These are phyloP conservation scores for Tolypocladium cylindrosporum DNA, from an alignment of 2,329 filamentous ascomycete genomes.

Conservation along the genomic window DNA sequence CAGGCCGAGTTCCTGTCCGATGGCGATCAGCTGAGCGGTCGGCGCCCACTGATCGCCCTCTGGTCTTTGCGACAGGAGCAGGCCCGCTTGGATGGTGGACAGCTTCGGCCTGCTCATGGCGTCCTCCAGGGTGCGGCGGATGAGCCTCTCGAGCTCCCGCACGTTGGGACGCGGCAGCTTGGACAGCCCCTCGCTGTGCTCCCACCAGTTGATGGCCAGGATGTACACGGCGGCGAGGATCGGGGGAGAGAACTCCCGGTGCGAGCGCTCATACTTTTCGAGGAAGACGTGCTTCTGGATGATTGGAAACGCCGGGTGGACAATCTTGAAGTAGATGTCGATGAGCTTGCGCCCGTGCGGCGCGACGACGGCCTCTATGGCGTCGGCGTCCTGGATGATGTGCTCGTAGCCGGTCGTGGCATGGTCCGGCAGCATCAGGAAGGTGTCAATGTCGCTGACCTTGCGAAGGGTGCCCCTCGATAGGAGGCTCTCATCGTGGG, in stretches of 20 bases:
- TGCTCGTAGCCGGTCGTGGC: conserved; percentile 64
- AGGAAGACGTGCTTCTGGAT: conserved; percentile 72
- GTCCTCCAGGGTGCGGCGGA: conserved; percentile 61
- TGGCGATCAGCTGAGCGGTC: conserved; percentile 78
- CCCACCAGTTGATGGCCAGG: conserved; percentile 82
- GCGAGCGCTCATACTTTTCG: conserved; percentile 64
- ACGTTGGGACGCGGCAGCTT: conserved; percentile 59
- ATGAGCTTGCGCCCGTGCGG: conserved; percentile 70
- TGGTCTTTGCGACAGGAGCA: conserved; percentile 64
- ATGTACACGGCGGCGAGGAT: conserved; percentile 75
- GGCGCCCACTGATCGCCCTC: conserved; percentile 75
- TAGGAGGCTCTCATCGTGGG: conserved; percentile 68
- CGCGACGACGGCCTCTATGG: conserved; percentile 65
- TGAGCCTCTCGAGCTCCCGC: conserved; percentile 61
- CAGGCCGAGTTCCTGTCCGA: conserved; percentile 77
- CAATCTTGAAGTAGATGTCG: conserved; percentile 70
- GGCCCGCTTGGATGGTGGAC: conserved; percentile 67
- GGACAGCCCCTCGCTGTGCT: conserved; percentile 58
- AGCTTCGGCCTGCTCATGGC: conserved; percentile 76
- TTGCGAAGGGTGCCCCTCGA: conserved; percentile 60
- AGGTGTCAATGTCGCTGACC: conserved; percentile 69
- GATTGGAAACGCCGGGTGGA: conserved; percentile 75
- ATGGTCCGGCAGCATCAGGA: conserved; percentile 68
- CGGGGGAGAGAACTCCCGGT: conserved; percentile 65
- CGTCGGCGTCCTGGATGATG: conserved; percentile 55